These are phyloP conservation scores for Neonectria hederae DNA, from an alignment of 2,329 filamentous ascomycete species.

Conservation along the genomic window DNA sequence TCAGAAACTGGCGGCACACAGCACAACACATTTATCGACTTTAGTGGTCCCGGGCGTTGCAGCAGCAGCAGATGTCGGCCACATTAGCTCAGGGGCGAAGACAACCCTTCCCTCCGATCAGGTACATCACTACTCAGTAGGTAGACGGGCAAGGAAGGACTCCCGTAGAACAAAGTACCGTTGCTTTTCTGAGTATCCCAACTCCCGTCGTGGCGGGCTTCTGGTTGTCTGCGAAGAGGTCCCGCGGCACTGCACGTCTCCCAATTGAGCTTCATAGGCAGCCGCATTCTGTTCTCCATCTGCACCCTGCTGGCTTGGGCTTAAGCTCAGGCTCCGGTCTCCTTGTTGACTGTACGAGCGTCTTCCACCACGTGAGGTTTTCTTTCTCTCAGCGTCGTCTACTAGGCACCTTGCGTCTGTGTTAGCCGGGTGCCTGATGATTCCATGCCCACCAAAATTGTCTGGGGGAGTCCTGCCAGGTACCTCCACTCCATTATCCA, in stretches of 20 bases:
- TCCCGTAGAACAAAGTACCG: background rate
- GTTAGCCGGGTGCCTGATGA: slow-evolving; percentile 3
- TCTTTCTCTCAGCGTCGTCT: background rate
- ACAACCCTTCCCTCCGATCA: slow-evolving; percentile 1
- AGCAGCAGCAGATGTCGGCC: background rate
- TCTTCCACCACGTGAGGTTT: slow-evolving; percentile 1
- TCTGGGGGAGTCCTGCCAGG: background rate
- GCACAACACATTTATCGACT: background rate
- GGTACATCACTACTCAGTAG: background rate
- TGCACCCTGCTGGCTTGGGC: background rate
- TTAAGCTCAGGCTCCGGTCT: background rate
- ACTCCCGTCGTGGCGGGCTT: too few relatives aligned
- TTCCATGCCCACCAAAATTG: slow-evolving; percentile 6
- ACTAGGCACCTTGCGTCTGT: slow-evolving; percentile 8
- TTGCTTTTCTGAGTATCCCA: too few relatives aligned
- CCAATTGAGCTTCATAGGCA: background rate
- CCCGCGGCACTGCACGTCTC: background rate
- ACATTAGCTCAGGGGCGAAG: slow-evolving; percentile 17
- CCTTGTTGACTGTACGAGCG: background rate
- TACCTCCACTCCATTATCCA: background rate
- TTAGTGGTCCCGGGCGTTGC: background rate
- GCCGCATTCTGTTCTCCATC: background rate
- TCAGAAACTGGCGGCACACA: background rate
- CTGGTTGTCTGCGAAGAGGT: background rate
- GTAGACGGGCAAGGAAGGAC: background rate